These are phyloP conservation scores for Monosporascus sp. DNA, from an alignment of 2,329 filamentous ascomycete genomes.

Conservation along the genomic window DNA sequence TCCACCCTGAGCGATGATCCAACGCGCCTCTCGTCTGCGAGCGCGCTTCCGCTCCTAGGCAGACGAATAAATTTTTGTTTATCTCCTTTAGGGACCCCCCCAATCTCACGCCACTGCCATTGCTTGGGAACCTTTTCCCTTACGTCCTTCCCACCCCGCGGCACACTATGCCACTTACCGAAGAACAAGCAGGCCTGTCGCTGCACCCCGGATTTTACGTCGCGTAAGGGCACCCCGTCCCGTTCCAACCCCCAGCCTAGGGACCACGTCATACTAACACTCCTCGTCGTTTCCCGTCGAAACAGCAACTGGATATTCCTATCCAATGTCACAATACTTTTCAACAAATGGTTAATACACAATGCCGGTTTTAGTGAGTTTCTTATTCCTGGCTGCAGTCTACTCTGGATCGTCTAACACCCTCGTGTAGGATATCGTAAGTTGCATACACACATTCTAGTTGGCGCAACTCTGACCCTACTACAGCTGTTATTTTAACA, in stretches of 20 bases:
- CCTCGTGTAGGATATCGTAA: slow-evolving; percentile 12
- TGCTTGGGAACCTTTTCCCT: background rate
- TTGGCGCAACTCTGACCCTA: slow-evolving; percentile 19
- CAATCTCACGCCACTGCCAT: background rate
- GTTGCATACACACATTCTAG: slow-evolving; percentile 1
- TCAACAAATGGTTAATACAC: slow-evolving; percentile 88
- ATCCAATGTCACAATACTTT: slow-evolving; percentile 80
- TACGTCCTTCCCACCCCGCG: background rate
- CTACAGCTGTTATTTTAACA: slow-evolving; percentile 51
- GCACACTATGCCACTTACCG: slow-evolving; percentile 10
- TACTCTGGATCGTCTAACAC: slow-evolving; percentile 4
- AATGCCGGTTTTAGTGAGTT: slow-evolving; percentile 68
- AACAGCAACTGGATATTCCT: slow-evolving; percentile 72
- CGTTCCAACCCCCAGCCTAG: background rate
- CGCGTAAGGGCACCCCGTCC: slow-evolving; percentile 16
- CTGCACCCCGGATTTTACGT: slow-evolving; percentile 27
- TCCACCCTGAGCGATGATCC: background rate
- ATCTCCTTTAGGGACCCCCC: background rate
- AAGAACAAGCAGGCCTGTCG: slow-evolving; percentile 14
- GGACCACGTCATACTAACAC: background rate
- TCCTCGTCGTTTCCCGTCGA: background rate
- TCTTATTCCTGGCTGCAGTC: background rate
- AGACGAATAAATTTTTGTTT: slow-evolving; percentile 2
- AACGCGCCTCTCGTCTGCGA: background rate
- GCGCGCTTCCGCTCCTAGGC: background rate